phyloP scores from a whole-genome alignment of 2,329 filamentous ascomycete genomes.

The Parafenestella ontariensis region DNA sequence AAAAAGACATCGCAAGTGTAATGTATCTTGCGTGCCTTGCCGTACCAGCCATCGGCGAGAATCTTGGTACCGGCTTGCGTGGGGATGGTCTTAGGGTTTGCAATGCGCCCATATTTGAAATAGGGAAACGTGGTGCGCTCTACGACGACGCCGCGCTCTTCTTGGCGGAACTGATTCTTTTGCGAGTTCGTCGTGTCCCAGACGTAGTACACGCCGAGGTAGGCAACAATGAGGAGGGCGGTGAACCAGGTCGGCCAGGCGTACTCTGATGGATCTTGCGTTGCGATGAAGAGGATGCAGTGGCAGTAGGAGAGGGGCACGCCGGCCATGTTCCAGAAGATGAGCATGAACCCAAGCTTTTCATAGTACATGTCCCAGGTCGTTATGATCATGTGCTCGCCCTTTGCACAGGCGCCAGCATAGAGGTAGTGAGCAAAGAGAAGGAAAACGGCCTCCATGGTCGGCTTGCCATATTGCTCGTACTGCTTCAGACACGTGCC shows the following conservation, averaged over 20 bases:
- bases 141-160: slow-evolving; percentile 73
- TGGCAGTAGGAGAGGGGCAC: slow-evolving; percentile 93
- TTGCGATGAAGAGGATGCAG: slow-evolving; percentile 88
- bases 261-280: slow-evolving; percentile 79
- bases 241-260: slow-evolving; percentile 76
- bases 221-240: slow-evolving; percentile 69
- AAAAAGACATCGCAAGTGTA: slow-evolving; percentile 84
- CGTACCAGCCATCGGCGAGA: slow-evolving; percentile 81
- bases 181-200: slow-evolving; percentile 94
- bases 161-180: slow-evolving; percentile 88
- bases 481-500: slow-evolving; percentile 83
- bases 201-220: slow-evolving; percentile 85
- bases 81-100: slow-evolving; percentile 80
- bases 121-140: slow-evolving; percentile 85
- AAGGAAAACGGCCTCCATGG: slow-evolving; percentile 82
- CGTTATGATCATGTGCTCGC: slow-evolving; percentile 86
- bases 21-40: slow-evolving; percentile 78
- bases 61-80: slow-evolving; percentile 77
- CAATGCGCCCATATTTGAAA: slow-evolving; percentile 83
- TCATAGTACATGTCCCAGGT: slow-evolving; percentile 98
- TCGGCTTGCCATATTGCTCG: slow-evolving; percentile 84
- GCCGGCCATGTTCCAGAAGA: slow-evolving; percentile 95
- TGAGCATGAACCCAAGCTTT: slow-evolving; percentile 97
- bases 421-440: slow-evolving; percentile 92
- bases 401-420: slow-evolving; percentile 90